Base-by-base conservation (phyloP, 2,329 filamentous ascomycete genomes). In the Ceratocystis alfenasii region DNA sequence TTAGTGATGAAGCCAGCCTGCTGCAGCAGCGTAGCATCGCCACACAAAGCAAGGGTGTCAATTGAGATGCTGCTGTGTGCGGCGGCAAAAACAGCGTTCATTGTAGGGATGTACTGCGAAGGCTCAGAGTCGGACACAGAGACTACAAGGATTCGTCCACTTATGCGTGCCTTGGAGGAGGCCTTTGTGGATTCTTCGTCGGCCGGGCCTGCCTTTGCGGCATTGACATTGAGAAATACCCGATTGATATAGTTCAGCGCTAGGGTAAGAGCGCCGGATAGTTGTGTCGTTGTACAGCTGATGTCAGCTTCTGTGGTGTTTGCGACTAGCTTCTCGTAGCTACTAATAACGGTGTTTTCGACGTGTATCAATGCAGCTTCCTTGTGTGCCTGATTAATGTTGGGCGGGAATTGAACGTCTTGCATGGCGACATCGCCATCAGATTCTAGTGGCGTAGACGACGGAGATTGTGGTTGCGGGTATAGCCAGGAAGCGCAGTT, bases 1-100 rank as follows among this genome's bases (percentile, higher is more conserved):
- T 78, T 76, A 1, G 83, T 85, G 71, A 84, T 84, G 75, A 81
- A 84, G 73, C 79, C 80, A 15, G 94, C 94, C 76, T 99, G 94
- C 73, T 99, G 93, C 62, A 99, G 80, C 74, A 99, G 95, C 10
- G 95, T 92, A 0, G 93, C 90, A 70, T 90, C 85, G 25, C 90
- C 90, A 53, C 87, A 85, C 12, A 99, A 80, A 70, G 95, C 88
- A 68, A 95, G 83, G 44, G 96, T 93, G 74, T 99, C 94, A 71
- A 99, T 91, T 28, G 92, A 89, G 69, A 99, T 90, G 71, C 85
- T 84, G 65, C 91, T 83, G 69, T 93, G 87, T 72, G 95, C 89
- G 67, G 93, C 94, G 1, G 94, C 94, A 76, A 99, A 99, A 68
- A 97, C 95, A 71, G 88, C 85, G 77, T 99, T 99, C 94, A 99